Base-by-base conservation (phyloP, 768 basidiomycete species). In the Podaxis rugospora region DNA sequence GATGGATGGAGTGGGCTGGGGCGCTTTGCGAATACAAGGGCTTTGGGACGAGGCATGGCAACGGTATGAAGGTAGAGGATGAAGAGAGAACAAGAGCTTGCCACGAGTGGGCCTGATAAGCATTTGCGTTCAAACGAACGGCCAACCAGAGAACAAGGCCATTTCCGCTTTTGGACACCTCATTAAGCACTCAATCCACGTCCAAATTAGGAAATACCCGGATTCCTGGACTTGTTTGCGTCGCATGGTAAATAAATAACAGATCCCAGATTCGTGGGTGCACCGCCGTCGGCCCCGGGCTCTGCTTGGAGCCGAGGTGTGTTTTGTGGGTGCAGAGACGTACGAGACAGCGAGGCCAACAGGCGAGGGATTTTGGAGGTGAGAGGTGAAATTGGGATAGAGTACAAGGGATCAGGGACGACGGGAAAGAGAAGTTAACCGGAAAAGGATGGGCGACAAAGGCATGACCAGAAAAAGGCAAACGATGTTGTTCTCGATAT, bases 391-490 rank as follows among this genome's bases (percentile, higher is more conserved):
- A 2, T 49, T 23, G 18, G 25, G 47, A 5, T n/a, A 18, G 28
- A 57, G 32, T 47, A 57, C 55, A 57, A 52, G 51, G 59, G 21
- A 6, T 18, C 51, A 52, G 62, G 40, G 56, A 5, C 28, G 51
- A 51, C 51, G 44, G 55, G 50, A 52, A 40, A 16, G 40, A 61
- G 64, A 65, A 66, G 13, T 6, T 27, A 25, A 18, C 73, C 70
- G 47, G 61, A 70, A 69, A 58, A 59, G 73, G 73, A 55, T 64
- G 35, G 25, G 11, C 69, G 63, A 78, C 75, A 79, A 78, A 79
- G 70, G 73, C 74, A 68, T 69, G 69, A 47, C 76, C 71, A 35
- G 69, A 75, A 74, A 55, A 69, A 59, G 25, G 36, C 37, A 40
- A 21, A 51, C 54, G 67, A 75, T 75, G 72, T 60, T 66, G 57